Base-by-base conservation (phyloP, 2,329 filamentous ascomycete species). In the Claviceps sp. region DNA sequence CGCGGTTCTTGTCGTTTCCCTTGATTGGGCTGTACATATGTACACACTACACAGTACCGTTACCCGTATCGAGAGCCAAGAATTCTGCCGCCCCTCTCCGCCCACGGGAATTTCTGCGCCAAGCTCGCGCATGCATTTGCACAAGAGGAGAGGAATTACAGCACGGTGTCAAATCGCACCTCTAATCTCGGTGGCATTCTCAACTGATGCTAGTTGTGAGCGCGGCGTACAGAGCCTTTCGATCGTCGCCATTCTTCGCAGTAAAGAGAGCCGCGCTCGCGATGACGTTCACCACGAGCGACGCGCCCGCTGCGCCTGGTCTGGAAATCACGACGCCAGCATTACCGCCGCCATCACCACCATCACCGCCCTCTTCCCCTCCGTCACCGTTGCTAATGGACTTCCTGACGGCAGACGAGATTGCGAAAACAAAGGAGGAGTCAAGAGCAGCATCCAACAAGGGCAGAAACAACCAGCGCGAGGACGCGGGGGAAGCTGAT, bases 221-320 rank as follows among this genome's bases (percentile, higher is more conserved):
- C 43, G 51, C 54, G 26, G 55, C 36, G n/a, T 53, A 51, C n/a
- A 54, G 54, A 54, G 42, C 43, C 42, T 48, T 58, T 20, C 50
- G 54, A 54, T 50, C 51, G 20, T 40, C 54, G 40, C 41, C 50
- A 36, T 4, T 20, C 44, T 14, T 14, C 1, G 41, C 1, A 22
- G 20, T 11, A 43, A 51, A 47, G 42, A 50, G 50, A 53, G 42
- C 34, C 54, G 52, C 49, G 6, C 18, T 34, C 3, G 40, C 18
- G 6, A 59, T 59, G 58, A 49, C 56, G 6, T 47, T 48, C 18
- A 42, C 49, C 4, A 38, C 50, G 13, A 34, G 34, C 22, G 24
- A 45, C 34, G 48, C 50, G n/a, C n/a, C 50, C 14, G 51, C 54
- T 36, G 47, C 54, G 26, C 38, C 52, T 34, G 52, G 49, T 47